A percentile compares a stretch with the other conserved stretches of the same genome.
Evolutionary conservation across 345 rosid genomes (phyloP).

Genomic region (Acer yangbiense): DNA sequence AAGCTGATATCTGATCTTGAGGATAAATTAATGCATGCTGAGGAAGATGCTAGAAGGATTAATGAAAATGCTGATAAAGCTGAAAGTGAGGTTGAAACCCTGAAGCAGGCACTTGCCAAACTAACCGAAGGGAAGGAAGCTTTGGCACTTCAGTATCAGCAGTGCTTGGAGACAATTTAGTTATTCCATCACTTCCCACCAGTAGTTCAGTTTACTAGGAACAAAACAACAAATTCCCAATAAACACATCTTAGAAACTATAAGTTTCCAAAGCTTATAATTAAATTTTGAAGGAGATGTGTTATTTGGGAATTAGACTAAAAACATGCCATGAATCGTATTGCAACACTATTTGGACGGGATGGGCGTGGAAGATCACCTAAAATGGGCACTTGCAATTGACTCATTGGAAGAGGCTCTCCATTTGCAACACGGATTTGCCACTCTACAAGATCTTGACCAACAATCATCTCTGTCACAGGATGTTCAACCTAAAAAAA

Average conservation of each 20-base stretch:
- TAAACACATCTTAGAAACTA: background rate
- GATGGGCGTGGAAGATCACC: conserved; percentile 39
- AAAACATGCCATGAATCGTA: background rate
- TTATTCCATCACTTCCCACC: background rate
- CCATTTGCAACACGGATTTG: conserved; percentile 93
- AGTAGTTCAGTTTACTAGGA: background rate
- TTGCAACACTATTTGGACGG: conserved; percentile 1
- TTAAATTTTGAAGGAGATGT: background rate
- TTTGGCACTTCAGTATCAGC: conserved; percentile 63
- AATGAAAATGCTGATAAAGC: conserved; percentile 62
- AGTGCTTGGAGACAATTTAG: conserved; percentile 68
- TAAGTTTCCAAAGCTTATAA: background rate
- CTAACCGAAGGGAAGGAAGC: conserved; percentile 72
- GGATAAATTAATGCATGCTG: conserved; percentile 58
- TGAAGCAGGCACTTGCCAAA: conserved; percentile 58
- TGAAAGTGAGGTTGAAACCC: conserved; percentile 65
- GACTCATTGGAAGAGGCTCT: conserved; percentile 78
- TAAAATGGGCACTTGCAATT: conserved; percentile 71
- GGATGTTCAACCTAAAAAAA: conserved; percentile 87
- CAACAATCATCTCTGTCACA: conserved; percentile 96
- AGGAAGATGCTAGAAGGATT: conserved; percentile 54
- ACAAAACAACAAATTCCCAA: background rate
- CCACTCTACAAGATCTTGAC: conserved; percentile 98
- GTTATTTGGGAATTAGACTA: background rate
- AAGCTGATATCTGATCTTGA: conserved; percentile 63